Conservation (phyloP, 2,329 filamentous ascomycete species). For the Dissoconium aciculare region DNA sequence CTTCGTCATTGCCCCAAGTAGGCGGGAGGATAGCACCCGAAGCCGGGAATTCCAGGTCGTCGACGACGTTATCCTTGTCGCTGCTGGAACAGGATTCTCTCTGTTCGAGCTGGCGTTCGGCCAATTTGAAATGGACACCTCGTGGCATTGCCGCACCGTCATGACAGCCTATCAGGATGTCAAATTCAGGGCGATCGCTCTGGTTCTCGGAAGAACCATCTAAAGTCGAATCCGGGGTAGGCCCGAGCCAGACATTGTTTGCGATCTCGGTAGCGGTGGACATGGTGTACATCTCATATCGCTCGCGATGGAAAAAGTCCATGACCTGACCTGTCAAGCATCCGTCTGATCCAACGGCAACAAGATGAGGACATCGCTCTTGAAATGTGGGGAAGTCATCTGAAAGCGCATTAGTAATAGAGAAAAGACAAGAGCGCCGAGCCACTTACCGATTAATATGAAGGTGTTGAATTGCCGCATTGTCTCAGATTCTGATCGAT, state of each 20-base stretch:
- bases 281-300: conserved; percentile 87
- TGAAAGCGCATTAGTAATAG: conserved; percentile 28
- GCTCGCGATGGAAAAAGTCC: conserved; percentile 81
- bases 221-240: conserved; percentile 56
- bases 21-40: conserved; percentile 85
- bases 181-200: conserved; percentile 40
- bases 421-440: conserved; percentile 5
- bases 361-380: conserved; percentile 49
- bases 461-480: conserved; percentile 70
- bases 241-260: conserved; percentile 78
- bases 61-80: conserved; percentile 27
- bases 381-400: conserved; percentile 59
- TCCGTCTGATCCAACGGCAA: conserved; percentile 60
- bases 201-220: conserved; percentile 24
- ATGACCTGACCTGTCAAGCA: conserved; percentile 60
- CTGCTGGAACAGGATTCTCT: conserved; percentile 8
- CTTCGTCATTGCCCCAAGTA: conserved; percentile 67
- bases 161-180: conserved; percentile 76
- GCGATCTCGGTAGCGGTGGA: conserved; percentile 78
- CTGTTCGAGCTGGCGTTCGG: conserved; percentile 40
- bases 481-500: conserved; percentile 25
- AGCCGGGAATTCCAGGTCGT: conserved; percentile 70
- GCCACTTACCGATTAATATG: conserved; percentile 43
- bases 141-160: conserved; percentile 69
- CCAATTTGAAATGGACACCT: conserved; percentile 46